Conservation (phyloP, 306 rosid genomes). For the Coriaria nepalensis region DNA sequence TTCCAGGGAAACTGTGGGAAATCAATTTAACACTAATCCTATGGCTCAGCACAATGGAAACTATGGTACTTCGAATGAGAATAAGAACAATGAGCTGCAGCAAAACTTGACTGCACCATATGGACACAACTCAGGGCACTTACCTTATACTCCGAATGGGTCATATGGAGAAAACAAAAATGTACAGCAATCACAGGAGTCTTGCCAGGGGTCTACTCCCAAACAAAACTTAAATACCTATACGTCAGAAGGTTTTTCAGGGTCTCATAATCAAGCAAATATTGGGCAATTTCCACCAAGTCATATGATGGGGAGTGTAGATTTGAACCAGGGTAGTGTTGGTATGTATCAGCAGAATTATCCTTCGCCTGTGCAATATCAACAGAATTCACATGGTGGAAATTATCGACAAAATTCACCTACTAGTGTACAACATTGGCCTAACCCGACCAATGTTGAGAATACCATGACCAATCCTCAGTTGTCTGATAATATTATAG, state of each 20-base stretch:
- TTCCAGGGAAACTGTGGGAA: too few species aligned
- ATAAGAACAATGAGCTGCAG: conserved; percentile 17
- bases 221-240: conserved; percentile 16
- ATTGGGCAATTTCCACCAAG: conserved; percentile 15
- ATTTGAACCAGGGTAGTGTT: conserved; percentile 1
- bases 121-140: too few species aligned
- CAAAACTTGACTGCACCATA: conserved; percentile 8
- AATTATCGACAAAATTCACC: too few species aligned
- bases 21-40: too few species aligned
- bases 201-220: conserved; percentile 17
- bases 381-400: conserved; percentile 13
- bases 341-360: conserved; percentile 9
- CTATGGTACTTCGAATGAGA: too few species aligned
- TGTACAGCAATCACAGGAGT: conserved; percentile 12
- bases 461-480: conserved; percentile 21
- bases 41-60: too few species aligned
- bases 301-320: conserved; percentile 13
- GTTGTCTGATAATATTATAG: conserved; percentile 14
- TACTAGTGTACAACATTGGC: conserved; percentile 25
- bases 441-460: conserved; percentile 18
- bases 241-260: conserved; percentile 19
- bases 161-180: conserved; percentile 7
- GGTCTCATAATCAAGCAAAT: conserved; percentile 17
- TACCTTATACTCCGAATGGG: not conserved
- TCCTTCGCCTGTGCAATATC: conserved; percentile 24